Evolutionary conservation across 2,329 filamentous ascomycete species (phyloP).

Genomic region (Fusarium citri): DNA sequence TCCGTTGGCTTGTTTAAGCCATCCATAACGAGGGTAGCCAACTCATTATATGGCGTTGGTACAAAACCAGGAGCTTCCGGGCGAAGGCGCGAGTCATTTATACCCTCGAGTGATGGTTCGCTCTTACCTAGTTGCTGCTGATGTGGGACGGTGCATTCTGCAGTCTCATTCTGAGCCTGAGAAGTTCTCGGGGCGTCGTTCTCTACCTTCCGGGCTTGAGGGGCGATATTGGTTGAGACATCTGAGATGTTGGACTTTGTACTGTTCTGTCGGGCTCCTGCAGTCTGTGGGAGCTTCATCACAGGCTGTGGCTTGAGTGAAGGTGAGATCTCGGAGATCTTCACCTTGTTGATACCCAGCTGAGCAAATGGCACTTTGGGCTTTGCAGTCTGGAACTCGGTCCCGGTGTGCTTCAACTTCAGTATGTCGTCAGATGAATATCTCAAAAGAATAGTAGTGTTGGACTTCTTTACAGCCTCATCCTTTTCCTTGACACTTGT

Average conservation of each 20-base stretch:
- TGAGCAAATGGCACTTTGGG: neutral
- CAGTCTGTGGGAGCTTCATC: neutral
- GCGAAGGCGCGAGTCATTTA: constrained; percentile 15
- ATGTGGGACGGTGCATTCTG: neutral
- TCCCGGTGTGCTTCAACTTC: neutral
- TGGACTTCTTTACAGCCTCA: neutral
- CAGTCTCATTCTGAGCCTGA: neutral
- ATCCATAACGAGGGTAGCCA: neutral
- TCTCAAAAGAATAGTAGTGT: neutral
- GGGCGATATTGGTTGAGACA: neutral
- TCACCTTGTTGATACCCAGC: neutral
- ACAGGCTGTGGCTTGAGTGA: constrained; percentile 10
- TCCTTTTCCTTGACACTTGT: neutral
- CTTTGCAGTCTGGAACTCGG: neutral
- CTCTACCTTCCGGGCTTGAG: neutral
- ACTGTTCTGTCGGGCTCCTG: neutral
- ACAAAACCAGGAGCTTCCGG: constrained; percentile 37
- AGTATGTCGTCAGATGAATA: constrained; percentile 23
- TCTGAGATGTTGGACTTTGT: neutral
- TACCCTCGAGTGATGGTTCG: neutral
- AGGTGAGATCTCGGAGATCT: neutral
- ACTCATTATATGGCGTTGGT: neutral
- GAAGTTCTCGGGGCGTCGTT: neutral
- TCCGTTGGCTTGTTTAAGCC: neutral
- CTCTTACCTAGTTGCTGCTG: constrained; percentile 24